Evolutionary conservation across 371 early-diverging fungal genomes (phyloP), one percentile per base, ranked within the genome.

Genomic region (Blakeslea trispora): DNA sequence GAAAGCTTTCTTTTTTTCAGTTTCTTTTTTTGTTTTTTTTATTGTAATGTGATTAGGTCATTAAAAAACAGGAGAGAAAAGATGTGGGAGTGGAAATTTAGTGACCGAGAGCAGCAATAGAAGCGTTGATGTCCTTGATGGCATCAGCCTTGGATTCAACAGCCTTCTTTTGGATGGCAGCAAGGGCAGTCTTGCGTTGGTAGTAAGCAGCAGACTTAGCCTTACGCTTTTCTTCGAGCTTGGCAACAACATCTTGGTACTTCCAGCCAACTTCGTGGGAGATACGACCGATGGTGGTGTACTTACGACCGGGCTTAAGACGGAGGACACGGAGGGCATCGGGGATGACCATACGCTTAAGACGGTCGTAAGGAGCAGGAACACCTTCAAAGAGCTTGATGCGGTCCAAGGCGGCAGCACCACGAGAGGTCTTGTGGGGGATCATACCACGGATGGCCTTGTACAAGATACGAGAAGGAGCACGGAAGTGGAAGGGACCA

Each of bases 401-500:
- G 81, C 98, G 94, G 63, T 91, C 91, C 58, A 99, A 82, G 57
- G 99, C 99, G 48, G 91, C 91, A 61, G 93, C 90, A 80, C 99
- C 99, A 74, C 97, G 96, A 48, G 93, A 79, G 50, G 96, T 94
- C 91, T 97, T 99, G 90, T 99, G 97, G 59, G 98, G 98, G 68
- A 99, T 75, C 99, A 99, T 99, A 68, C 99, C 98, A 66, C 98
- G 93, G 74, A 99, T 84, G 42, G 94, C 86, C 76, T 95, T 93
- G 85, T 90, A 93, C 84, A 99, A 94, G 84, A 96, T 93, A 75
- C 94, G 95, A 57, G 96, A 95, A 52, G 99, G 99, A 64, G 98
- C 97, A 64, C 92, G 90, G 92, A 96, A 98, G 80, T 99, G 99
- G 94, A 96, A 99, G 44, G 99, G 91, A 71, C 99, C 99, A 61